Percentiles rank a stretch among this genome's conserved stretches.
These are phyloP conservation scores for Solanum piurae DNA, from an alignment of 257 asterid genomes.

Conservation along the genomic window DNA sequence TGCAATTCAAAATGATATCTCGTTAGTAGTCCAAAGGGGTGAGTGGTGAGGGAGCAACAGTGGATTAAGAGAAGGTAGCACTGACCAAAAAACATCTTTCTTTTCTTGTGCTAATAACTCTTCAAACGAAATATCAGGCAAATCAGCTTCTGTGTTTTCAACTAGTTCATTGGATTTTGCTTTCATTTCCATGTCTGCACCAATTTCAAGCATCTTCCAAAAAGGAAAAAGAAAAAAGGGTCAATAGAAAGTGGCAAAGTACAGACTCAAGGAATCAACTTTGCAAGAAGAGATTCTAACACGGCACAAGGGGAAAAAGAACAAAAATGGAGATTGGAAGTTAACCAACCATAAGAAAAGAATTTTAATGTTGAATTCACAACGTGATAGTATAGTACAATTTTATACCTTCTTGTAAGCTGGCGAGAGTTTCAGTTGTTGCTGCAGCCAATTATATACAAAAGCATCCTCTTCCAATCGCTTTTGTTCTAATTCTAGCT, in stretches of 20 bases:
- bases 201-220: conserved; percentile 60
- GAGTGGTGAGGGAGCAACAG: not conserved
- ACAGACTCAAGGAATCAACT: not conserved
- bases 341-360: not conserved
- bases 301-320: not conserved
- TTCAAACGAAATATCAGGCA: conserved; percentile 63
- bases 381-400: not conserved
- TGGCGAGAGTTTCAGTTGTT: conserved; percentile 66
- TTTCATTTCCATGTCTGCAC: conserved; percentile 45
- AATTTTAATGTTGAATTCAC: not conserved
- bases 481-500: conserved; percentile 71
- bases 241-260: not conserved
- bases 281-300: not conserved
- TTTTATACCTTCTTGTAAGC: conserved; percentile 68
- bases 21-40: not conserved
- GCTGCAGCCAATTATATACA: conserved; percentile 81
- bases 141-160: conserved; percentile 35
- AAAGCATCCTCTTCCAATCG: conserved; percentile 77
- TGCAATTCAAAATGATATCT: conserved; percentile 17
- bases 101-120: conserved; percentile 75
- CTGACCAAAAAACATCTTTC: conserved; percentile 72
- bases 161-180: conserved; percentile 23
- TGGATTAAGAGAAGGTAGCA: not conserved
- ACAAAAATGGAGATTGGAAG: not conserved
- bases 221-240: not conserved